These are phyloP conservation scores for Talaromyces wortmannii DNA, from an alignment of 495 filamentous ascomycete genomes.

Conservation along the genomic window DNA sequence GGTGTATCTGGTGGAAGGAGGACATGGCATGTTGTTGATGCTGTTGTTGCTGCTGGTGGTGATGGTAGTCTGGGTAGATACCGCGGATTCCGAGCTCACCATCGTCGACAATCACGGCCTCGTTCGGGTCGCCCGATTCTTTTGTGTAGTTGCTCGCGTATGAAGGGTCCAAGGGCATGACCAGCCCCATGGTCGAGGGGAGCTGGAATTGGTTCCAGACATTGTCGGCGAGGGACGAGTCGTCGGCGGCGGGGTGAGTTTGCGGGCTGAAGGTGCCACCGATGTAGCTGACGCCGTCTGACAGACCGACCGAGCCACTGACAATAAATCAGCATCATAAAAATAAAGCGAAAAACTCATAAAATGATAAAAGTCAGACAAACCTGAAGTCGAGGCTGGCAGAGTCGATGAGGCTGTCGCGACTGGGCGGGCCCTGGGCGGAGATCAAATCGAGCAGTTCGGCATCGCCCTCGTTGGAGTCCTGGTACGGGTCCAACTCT, in stretches of 20 bases:
- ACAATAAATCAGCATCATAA: conserved; percentile 6
- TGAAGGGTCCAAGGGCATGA: conserved; percentile 28
- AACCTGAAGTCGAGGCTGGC: conserved; percentile 10
- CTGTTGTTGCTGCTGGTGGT: neutral
- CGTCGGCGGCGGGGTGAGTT: conserved; percentile 36
- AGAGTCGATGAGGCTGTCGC: conserved; percentile 15
- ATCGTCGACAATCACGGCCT: conserved; percentile 36
- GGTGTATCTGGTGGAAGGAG: neutral
- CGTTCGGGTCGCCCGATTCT: conserved; percentile 15
- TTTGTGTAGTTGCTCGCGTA: conserved; percentile 35
- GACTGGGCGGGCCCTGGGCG: conserved; percentile 22
- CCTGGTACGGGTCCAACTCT: conserved; percentile 39
- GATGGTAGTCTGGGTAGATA: conserved; percentile 23
- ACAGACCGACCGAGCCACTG: conserved; percentile 7
- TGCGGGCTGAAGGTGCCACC: conserved; percentile 36
- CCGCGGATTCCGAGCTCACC: conserved; percentile 25
- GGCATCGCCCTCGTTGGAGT: conserved; percentile 33
- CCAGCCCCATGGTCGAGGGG: conserved; percentile 26
- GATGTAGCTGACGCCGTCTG: conserved; percentile 26
- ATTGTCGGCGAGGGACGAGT: conserved; percentile 36
- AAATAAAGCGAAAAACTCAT: neutral
- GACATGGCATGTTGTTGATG: neutral
- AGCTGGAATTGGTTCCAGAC: conserved; percentile 36
- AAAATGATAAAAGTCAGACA: neutral
- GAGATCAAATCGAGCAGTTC: conserved; percentile 29